phyloP scores from a whole-genome alignment of 164 flowering plant species.

The Stephania yunnanensis region DNA sequence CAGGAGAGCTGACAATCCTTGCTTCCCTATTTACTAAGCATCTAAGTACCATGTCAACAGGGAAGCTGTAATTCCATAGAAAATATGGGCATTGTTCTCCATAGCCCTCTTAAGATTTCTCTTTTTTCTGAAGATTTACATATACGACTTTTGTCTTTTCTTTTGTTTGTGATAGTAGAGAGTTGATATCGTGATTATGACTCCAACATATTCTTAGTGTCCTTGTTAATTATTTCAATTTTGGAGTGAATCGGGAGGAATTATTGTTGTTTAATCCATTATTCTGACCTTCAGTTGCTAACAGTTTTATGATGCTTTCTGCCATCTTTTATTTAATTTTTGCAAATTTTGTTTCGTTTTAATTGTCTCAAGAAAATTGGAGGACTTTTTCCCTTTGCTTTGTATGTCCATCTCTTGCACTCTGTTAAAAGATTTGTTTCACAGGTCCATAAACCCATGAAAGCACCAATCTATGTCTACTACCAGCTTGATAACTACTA shows the following conservation, averaged over 20 bases:
- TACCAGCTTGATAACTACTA: slow-evolving; percentile 81
- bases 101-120: background rate
- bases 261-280: background rate
- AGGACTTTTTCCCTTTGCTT: background rate
- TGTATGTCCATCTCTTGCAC: background rate
- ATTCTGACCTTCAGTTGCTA: background rate
- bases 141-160: background rate
- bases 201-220: no score
- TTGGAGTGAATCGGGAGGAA: background rate
- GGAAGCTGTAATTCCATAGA: background rate
- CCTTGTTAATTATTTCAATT: no score
- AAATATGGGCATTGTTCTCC: background rate
- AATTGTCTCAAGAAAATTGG: background rate
- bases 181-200: background rate
- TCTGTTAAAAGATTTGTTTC: slow-evolving; percentile 10
- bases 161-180: background rate
- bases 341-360: background rate
- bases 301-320: background rate
- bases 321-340: background rate
- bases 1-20: no score
- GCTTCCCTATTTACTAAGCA: no score
- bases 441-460: slow-evolving; percentile 59
- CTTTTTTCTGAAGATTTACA: background rate
- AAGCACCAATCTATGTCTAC: slow-evolving; percentile 75
- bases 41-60: no score